Percentiles rank a stretch among this genome's conserved stretches.
These are phyloP conservation scores for Chimonanthus salicifolius DNA, from an alignment of 164 flowering plant genomes.

Conservation along the genomic window DNA sequence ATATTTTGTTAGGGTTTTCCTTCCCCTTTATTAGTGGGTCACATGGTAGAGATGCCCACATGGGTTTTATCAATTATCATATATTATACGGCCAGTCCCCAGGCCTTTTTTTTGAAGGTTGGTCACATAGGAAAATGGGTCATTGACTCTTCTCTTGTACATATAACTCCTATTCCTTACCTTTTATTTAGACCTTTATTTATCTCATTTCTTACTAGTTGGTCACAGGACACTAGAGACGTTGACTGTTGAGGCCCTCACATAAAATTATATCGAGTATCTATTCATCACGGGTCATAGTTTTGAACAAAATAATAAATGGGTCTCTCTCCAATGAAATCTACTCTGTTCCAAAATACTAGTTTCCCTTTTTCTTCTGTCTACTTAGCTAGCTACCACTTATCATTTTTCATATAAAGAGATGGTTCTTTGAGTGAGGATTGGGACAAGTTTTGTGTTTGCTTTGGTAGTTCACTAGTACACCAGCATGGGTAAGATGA, in stretches of 20 bases:
- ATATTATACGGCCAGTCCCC: not conserved
- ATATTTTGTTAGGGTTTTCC: slow-evolving; percentile 3
- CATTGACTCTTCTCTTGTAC: not conserved
- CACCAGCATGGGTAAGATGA: slow-evolving; percentile 50
- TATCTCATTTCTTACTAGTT: not conserved
- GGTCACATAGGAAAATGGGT: slow-evolving; percentile 22
- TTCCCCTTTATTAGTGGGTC: not conserved
- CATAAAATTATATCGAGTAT: not conserved
- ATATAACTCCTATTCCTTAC: not conserved
- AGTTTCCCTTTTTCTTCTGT: not conserved
- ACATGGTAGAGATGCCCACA: not conserved
- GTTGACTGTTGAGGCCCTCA: not conserved
- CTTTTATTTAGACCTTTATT: too few relatives aligned
- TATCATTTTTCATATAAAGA: not conserved
- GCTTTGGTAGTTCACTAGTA: not conserved
- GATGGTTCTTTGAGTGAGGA: not conserved
- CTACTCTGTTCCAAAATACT: not conserved
- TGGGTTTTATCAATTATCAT: not conserved
- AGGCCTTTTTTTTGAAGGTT: slow-evolving; percentile 4
- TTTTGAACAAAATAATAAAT: not conserved
- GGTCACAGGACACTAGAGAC: not conserved
- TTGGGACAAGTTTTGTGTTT: not conserved
- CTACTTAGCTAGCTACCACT: not conserved
- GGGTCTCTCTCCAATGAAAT: not conserved
- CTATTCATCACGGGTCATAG: not conserved